Base-by-base conservation (phyloP, 2,329 filamentous ascomycete species). In the Ophiostoma sp. region DNA sequence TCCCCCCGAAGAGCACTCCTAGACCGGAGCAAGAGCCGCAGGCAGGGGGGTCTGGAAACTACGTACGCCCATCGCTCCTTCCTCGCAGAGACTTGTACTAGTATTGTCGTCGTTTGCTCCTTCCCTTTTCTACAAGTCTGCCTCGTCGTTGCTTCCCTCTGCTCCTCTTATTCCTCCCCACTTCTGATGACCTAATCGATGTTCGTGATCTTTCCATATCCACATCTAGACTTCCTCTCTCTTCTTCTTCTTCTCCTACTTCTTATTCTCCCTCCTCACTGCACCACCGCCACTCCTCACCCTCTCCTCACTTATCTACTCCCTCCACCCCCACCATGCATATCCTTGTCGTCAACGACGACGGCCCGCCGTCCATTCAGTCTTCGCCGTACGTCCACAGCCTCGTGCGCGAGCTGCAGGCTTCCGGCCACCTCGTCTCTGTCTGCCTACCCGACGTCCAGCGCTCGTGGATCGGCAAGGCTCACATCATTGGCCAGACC, bases 381-480 rank as follows among this genome's bases (percentile, higher is more conserved):
- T 91, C 91, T 54, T 93, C 91, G 65, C 92, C 92, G 8, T 94
- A 94, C 76, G 86, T 94, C 72, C 90, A 92, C 81, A 89, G 87
- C 73, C 85, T 94, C 71, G 85, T 94, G 62, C 83, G 87, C 72
- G 85, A 86, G 69, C 88, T 95, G 68, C 88, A 93, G 78, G 80
- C 83, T 70, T 88, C 90, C 41, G 93, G 93, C 8, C 94, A 97
- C 80, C 85, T 83, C n/a, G 92, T 98, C 72, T 96, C 93, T 8
- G 94, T 99, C 67, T 90, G 95, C 73, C 87, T 99, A 17, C 95
- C 95, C 1, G 88, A 97, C 79, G 90, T 89, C 7, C 95, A 99
- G 81, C 89, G 94, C 73, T 97, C 93, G 70, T 99, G 95, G 95
- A 98, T 99, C 76, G 94, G 94, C 76, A 99, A 99, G 83, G 95